phyloP scores from a whole-genome alignment of 140 eudicot genomes.

The Erigeron philadelphicus region DNA sequence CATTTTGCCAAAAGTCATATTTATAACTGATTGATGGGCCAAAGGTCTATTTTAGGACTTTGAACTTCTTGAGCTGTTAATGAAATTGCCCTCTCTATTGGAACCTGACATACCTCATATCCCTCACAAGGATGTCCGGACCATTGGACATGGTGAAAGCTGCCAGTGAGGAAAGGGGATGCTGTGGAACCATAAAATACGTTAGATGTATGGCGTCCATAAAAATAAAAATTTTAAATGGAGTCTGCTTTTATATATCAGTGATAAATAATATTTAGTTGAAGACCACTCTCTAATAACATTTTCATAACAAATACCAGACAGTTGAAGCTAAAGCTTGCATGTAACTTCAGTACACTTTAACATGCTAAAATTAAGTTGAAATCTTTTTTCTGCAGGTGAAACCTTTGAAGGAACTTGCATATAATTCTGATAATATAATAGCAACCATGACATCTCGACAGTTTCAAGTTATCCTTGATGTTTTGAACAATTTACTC shows the following conservation, averaged over 20 bases:
- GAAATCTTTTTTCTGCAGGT: conserved; percentile 46
- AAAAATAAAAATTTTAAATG: too few relatives aligned
- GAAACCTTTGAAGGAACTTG: conserved; percentile 86
- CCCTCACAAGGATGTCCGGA: too few relatives aligned
- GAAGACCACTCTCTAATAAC: not conserved
- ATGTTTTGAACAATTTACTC: conserved; percentile 77
- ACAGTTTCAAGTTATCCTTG: conserved; percentile 86
- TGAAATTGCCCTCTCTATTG: too few relatives aligned
- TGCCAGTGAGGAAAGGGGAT: too few relatives aligned
- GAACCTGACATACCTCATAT: too few relatives aligned
- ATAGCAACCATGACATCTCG: conserved; percentile 91
- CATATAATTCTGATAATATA: conserved; percentile 72
- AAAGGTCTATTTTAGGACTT: not conserved
- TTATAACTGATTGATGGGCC: not conserved
- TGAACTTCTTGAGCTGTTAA: too few relatives aligned
- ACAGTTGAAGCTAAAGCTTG: conserved; percentile 12
- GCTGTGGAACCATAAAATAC: too few relatives aligned
- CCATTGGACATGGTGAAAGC: too few relatives aligned
- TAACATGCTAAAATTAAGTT: not conserved
- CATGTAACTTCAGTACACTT: not conserved
- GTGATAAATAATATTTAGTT: too few relatives aligned
- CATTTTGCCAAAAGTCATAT: not conserved
- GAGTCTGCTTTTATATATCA: too few relatives aligned
- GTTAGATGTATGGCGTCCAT: too few relatives aligned
- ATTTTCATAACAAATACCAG: conserved; percentile 9